Percentiles rank a stretch among this genome's conserved stretches.
These are phyloP conservation scores for Vaccinium darrowii DNA, from an alignment of 148 eudicot genomes.

Conservation along the genomic window DNA sequence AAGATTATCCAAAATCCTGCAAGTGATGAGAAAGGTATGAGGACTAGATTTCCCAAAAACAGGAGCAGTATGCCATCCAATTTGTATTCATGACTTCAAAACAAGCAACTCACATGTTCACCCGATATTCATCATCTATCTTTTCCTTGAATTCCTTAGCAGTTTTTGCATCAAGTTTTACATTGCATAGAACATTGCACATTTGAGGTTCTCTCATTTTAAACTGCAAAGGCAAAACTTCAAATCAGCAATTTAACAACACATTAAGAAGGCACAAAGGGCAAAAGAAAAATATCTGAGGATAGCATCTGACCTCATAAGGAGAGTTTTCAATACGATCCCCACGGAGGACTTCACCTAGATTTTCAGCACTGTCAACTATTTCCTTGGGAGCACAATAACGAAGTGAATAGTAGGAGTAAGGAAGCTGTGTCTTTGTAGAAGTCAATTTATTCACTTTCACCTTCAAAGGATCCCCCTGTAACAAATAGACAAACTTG, in stretches of 20 bases:
- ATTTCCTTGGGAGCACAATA: constrained; percentile 39
- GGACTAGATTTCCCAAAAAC: not conserved
- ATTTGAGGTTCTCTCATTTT: constrained; percentile 52
- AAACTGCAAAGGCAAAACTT: constrained; percentile 31
- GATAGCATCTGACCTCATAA: constrained; percentile 31
- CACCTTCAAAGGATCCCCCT: constrained; percentile 48
- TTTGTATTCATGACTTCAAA: not conserved
- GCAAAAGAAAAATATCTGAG: not conserved
- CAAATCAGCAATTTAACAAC: not conserved
- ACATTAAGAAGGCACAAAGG: not conserved
- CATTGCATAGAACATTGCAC: constrained; percentile 40
- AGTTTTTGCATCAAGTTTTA: constrained; percentile 32
- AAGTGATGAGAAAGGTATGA: constrained; percentile 1
- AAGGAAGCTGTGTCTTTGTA: constrained; percentile 57
- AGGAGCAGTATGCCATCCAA: not conserved
- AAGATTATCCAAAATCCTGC: constrained; percentile 60
- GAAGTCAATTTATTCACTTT: constrained; percentile 62
- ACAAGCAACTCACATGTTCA: constrained; percentile 36
- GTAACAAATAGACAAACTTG: constrained; percentile 18
- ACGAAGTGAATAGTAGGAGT: constrained; percentile 52
- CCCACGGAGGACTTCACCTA: constrained; percentile 63
- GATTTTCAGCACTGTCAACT: constrained; percentile 56
- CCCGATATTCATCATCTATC: constrained; percentile 51
- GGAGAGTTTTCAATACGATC: constrained; percentile 65
- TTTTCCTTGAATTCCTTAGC: constrained; percentile 47